Evolutionary conservation across 305 asterid genomes (phyloP), one percentile per base, ranked within the genome.

Genomic region (Fraxinus latifolia): DNA sequence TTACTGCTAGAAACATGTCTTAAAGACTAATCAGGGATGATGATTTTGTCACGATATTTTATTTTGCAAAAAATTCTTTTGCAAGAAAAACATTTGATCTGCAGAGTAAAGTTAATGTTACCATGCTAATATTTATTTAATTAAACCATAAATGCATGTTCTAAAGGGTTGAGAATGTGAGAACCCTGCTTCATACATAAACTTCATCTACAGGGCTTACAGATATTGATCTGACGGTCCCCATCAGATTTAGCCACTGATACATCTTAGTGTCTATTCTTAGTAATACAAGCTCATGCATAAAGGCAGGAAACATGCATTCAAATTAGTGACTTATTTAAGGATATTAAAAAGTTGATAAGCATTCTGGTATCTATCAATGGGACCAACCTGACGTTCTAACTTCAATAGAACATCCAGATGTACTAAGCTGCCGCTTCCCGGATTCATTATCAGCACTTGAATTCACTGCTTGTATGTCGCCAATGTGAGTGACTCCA

Each of bases 351-450:
- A 78, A 76, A 80, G 80, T 68, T 62, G 31, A 83, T 47, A 62
- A 71, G 83, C 73, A 86, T 47, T 60, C 29, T 70, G 83, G 74
- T 39, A 79, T 72, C 76, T 70, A 75, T 83, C 55, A 74, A 77
- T 77, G 82, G 9, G 79, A 81, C 82, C 31, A 85, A 93, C 98
- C 97, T 89, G 97, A 89, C 87, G 89, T 87, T 90, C 95, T 86
- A 85, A 86, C 86, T 85, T 90, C 97, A 27, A 79, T 75, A 78
- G 91, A 86, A 87, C 91, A 81, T 62, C 89, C 89, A 80, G 92
- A 87, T 68, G 87, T 76, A 82, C 89, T 92, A 74, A 67, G 85
- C 79, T 81, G 85, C 81, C 86, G 86, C 88, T 87, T 91, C 36
- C 89, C 89, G 33, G 85, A 87, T 83, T 91, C 97, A 58, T 87